Evolutionary conservation across 768 basidiomycete genomes (phyloP), one percentile per base, ranked within the genome.

Genomic region (Boletus rubroflammeus): DNA sequence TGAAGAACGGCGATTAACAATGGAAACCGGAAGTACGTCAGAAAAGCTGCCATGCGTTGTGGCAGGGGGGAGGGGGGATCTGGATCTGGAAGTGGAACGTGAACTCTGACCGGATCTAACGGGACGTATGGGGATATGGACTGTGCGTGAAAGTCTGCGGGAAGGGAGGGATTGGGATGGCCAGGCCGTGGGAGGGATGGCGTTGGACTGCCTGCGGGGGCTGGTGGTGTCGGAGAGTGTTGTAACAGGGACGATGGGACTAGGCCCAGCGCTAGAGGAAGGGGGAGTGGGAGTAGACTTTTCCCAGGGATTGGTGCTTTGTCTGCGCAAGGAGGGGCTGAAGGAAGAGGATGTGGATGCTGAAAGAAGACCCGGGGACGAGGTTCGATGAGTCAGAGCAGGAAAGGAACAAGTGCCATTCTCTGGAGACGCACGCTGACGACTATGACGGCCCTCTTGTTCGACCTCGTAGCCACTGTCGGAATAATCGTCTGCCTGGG

Each of bases 1-100:
- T 25, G 90, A 93, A 42, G 88, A 84, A 46, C 90, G 84, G 52
- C 86, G 86, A 71, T 86, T 84, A 55, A 78, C 71, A 13, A 78
- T 70, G 23, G 79, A 74, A 19, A 72, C 47, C 4, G 67, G 64
- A 53, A 76, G 69, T 5, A 80, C 73, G 47, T 87, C 83, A 6
- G 84, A 80, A 59, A 88, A 88, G 68, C 81, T 84, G 57, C 78
- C 71, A 70, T 86, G 86, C 4, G 78, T 79, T 51, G 84, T 78
- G 53, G 81, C 64, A 36, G 85, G 82, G 10, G 93, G 93, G 50
- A 97, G 78, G 1, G 94, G 95, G 0, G 97, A 98, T 39, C 94
- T 83, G 6, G 96, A 98, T 43, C 95, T 86, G 51, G 96, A 98
- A 19, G 90, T 93, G 9, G 94, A 97, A 32, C 96, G 88, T 21